Evolutionary conservation across 768 basidiomycete genomes (phyloP).

Genomic region (Phylloporus arenicola): DNA sequence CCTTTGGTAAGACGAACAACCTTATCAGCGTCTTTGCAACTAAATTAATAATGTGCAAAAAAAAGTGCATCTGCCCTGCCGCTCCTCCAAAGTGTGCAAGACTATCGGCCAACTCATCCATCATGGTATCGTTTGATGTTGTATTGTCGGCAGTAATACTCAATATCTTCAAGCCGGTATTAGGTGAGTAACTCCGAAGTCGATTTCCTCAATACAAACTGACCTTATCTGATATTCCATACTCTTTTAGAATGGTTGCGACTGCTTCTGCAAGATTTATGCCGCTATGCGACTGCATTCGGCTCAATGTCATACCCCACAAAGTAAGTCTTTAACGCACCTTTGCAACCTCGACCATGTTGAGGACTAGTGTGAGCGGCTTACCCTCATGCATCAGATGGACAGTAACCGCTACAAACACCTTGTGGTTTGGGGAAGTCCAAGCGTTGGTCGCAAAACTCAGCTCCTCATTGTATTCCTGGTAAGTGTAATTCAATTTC

Average conservation of each 20-base stretch:
- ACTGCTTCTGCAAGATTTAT: neutral
- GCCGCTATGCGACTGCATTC: neutral
- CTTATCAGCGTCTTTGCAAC: neutral
- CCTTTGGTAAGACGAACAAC: neutral
- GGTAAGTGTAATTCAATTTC: neutral
- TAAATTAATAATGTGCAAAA: neutral
- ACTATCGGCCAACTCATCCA: neutral
- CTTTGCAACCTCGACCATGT: slow-evolving; percentile 27
- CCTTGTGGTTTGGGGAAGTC: neutral
- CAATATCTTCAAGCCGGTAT: neutral
- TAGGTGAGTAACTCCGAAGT: neutral
- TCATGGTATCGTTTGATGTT: neutral
- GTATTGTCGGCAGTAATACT: neutral
- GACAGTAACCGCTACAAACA: neutral
- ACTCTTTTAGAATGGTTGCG: neutral
- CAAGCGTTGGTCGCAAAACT: no score
- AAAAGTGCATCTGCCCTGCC: neutral
- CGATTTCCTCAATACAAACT: neutral
- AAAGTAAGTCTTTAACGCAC: neutral
- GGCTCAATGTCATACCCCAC: no score
- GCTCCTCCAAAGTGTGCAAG: neutral
- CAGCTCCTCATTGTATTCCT: neutral
- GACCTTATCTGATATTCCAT: neutral
- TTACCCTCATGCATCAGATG: neutral
- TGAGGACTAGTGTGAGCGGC: slow-evolving; percentile 19